Evolutionary conservation across 768 basidiomycete genomes (phyloP), one percentile per base, ranked within the genome.

Genomic region (Candolleomyces aberdarensis): DNA sequence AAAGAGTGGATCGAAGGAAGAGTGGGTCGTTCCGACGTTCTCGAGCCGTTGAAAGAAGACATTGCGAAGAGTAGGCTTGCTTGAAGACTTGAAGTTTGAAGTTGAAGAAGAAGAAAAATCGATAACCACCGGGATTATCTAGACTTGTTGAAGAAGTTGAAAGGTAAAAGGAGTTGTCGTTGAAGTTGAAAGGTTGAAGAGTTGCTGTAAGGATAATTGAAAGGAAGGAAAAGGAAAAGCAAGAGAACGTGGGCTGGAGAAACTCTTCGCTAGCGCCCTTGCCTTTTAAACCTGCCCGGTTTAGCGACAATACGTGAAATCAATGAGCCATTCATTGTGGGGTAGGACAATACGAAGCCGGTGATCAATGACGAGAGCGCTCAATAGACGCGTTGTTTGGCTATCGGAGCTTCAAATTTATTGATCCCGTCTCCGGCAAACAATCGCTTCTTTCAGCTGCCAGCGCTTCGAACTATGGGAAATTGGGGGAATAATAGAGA

Each of bases 1-100:
- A 83, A 78, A 15, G 81, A 69, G 58, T 72, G 80, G n/a, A 84
- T 72, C 13, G 83, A 71, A n/a, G 82, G 82, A n/a, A 84, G 80
- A 0, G 76, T 79, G 31, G 82, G 81, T 36, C 82, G 81, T 48
- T 69, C 58, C 56, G 75, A 69, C 49, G 49, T 51, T 51, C 49
- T 51, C 49, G 49, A 51, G 49, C 29, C n/a, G 20, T 51, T 51
- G 49, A 51, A 51, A 51, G 49, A 51, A 51, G 49, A 51, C 49
- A 51, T 51, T 6, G n/a, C 3, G 22, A 51, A 36, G 36, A 36
- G 36, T 36, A 36, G 36, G 6, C 36, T 36, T 36, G 36, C 36
- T 36, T 36, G 36, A 36, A 36, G 36, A 6, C 46, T 47, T 51
- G n/a, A n/a, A n/a, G 3, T 50, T 59, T 50, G 55, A 49, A 46